These are phyloP conservation scores for Macrolepiota fuliginosa DNA, from an alignment of 768 basidiomycete genomes.

Conservation along the genomic window DNA sequence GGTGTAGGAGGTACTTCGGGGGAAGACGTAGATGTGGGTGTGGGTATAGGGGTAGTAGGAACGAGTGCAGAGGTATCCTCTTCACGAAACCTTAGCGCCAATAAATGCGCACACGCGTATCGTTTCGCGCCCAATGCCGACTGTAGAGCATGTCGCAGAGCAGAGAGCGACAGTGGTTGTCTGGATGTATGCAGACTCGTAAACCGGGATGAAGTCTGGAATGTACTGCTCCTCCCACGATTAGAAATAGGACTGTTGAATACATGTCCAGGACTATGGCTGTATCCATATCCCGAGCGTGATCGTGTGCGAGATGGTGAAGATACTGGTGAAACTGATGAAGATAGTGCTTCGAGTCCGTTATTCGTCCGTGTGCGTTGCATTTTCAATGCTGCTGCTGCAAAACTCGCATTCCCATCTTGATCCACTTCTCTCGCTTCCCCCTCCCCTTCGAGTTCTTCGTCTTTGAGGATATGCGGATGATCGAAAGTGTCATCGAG, in stretches of 20 bases:
- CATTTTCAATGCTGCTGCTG: slow-evolving; percentile 57
- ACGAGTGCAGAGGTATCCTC: slow-evolving; percentile 5
- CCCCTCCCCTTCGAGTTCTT: slow-evolving; percentile 23
- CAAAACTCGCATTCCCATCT: slow-evolving; percentile 38
- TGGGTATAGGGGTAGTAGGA: too few relatives aligned
- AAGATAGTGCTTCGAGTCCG: slow-evolving; percentile 44
- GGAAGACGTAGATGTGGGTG: not conserved
- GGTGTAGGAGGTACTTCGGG: not conserved
- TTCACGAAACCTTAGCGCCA: slow-evolving; percentile 67
- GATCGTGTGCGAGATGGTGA: not conserved
- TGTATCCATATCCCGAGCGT: not conserved
- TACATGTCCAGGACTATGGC: not conserved
- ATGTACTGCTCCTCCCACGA: slow-evolving; percentile 19
- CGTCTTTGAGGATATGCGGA: slow-evolving; percentile 19
- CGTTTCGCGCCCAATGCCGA: slow-evolving; percentile 70
- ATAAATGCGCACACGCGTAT: slow-evolving; percentile 75
- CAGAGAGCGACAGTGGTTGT: slow-evolving; percentile 66
- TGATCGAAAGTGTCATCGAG: slow-evolving; percentile 18
- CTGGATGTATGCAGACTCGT: slow-evolving; percentile 58
- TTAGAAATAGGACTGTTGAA: not conserved
- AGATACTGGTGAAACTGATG: not conserved
- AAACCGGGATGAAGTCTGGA: slow-evolving; percentile 54
- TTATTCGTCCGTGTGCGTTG: slow-evolving; percentile 49
- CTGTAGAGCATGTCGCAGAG: slow-evolving; percentile 59
- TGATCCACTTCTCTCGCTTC: too few relatives aligned